Conservation (phyloP, 192 early-diverging fungal genomes). For the Coemansia sp. region DNA sequence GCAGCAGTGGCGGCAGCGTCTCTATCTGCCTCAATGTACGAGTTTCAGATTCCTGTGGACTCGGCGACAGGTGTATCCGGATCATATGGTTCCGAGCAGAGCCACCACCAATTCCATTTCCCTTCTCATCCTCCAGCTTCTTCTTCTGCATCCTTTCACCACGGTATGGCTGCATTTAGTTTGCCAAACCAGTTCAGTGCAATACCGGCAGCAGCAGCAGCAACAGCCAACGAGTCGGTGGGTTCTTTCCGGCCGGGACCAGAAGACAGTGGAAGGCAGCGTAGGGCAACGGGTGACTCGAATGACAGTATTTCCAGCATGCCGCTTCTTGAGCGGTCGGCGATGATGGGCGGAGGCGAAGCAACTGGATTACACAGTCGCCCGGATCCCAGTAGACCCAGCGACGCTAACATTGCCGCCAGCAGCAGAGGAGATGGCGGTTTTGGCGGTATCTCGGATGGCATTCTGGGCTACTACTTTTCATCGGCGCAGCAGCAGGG, state of each 20-base stretch:
- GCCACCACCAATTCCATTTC: no score
- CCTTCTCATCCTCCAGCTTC: no score
- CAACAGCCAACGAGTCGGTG: neutral
- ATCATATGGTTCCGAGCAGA: no score
- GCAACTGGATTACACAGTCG: neutral
- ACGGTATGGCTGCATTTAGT: neutral
- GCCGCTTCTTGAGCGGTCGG: slow-evolving; percentile 33
- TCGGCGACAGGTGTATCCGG: no score
- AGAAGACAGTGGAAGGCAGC: neutral
- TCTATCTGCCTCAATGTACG: no score
- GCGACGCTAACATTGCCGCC: neutral
- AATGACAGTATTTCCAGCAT: slow-evolving; percentile 29
- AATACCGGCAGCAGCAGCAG: neutral
- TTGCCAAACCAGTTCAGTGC: neutral
- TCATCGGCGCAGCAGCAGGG: slow-evolving; percentile 8
- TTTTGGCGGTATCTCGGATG: neutral
- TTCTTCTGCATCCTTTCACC: no score
- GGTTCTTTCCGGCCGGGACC: neutral
- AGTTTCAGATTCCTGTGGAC: no score
- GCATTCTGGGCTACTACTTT: slow-evolving; percentile 1
- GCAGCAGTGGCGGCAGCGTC: no score
- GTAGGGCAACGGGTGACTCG: slow-evolving; percentile 7
- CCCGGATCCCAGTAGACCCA: neutral
- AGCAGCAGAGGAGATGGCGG: no score
- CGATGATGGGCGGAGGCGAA: neutral